Percentiles rank a stretch among this genome's conserved stretches.
Evolutionary conservation across 192 early-diverging fungal species (phyloP).

Genomic region (Backusella macrospora): DNA sequence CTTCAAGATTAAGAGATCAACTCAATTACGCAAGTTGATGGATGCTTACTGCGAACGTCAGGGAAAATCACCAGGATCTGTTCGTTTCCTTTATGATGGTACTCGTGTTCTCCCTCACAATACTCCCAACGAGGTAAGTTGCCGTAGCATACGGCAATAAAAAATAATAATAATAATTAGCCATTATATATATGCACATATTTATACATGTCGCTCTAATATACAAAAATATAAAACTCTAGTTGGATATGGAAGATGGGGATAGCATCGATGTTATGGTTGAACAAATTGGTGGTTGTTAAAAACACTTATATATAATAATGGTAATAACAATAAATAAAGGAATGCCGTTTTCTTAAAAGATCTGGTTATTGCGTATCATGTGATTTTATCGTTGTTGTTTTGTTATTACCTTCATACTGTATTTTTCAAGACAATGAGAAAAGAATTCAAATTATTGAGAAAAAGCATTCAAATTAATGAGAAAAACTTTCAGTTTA

Average conservation of each 20-base stretch:
- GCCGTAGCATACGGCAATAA: not conserved
- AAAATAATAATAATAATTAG: not conserved
- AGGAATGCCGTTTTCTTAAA: too few relatives aligned
- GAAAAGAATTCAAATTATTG: too few relatives aligned
- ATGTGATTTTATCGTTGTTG: too few relatives aligned
- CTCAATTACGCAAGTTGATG: slow-evolving; percentile 91
- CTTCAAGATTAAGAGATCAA: slow-evolving; percentile 96
- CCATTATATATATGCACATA: not conserved
- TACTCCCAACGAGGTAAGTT: slow-evolving; percentile 81
- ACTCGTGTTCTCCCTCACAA: slow-evolving; percentile 74
- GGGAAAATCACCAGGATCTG: slow-evolving; percentile 73
- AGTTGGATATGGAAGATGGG: slow-evolving; percentile 94
- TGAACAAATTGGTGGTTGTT: slow-evolving; percentile 82
- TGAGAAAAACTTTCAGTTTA: too few relatives aligned
- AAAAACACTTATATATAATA: not conserved
- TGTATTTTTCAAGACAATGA: too few relatives aligned
- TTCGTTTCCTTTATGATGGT: slow-evolving; percentile 92
- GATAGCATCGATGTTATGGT: slow-evolving; percentile 93
- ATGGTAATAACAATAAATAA: too few relatives aligned
- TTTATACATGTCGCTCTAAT: not conserved
- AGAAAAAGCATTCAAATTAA: too few relatives aligned
- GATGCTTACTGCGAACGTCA: slow-evolving; percentile 90
- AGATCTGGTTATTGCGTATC: too few relatives aligned
- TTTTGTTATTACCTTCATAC: too few relatives aligned
- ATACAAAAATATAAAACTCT: not conserved